Evolutionary conservation across 1,284 basidiomycete species (phyloP).

Genomic region (Chondrostereum purpureum): DNA sequence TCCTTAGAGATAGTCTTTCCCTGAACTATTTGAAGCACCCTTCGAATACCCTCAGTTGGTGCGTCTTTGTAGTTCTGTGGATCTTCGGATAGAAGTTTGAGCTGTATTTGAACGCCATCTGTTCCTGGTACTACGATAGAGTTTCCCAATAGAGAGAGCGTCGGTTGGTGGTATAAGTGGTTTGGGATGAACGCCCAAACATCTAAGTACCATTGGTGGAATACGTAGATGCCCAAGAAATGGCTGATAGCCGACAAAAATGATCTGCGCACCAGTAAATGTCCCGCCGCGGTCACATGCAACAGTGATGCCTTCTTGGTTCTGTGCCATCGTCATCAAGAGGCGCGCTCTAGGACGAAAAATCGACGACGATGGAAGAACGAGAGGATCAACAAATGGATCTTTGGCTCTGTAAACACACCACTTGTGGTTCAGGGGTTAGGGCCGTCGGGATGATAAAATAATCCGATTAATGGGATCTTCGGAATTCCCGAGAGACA

Average conservation of each 20-base stretch:
- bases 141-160: constrained; percentile 1
- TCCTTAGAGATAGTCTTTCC: constrained; percentile 41
- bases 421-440: no score
- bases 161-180: constrained; percentile 2
- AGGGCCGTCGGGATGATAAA: no score
- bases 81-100: constrained; percentile 6
- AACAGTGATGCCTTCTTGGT: background rate
- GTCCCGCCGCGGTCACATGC: constrained; percentile 52
- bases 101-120: constrained; percentile 4
- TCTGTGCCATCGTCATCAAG: background rate
- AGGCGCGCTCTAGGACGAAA: background rate
- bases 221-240: background rate
- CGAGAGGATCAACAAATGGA: no score
- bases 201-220: constrained; percentile 5
- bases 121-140: background rate
- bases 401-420: no score
- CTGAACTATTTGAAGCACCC: constrained; percentile 56
- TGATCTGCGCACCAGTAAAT: constrained; percentile 50
- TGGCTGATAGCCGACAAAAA: background rate
- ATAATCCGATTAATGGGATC: no score
- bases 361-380: background rate
- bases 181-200: constrained; percentile 7
- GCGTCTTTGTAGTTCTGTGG: constrained; percentile 59
- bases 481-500: no score
- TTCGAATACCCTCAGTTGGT: constrained; percentile 63